These are phyloP conservation scores for Elasticomyces elasticus DNA, from an alignment of 495 filamentous ascomycete genomes.

Conservation along the genomic window DNA sequence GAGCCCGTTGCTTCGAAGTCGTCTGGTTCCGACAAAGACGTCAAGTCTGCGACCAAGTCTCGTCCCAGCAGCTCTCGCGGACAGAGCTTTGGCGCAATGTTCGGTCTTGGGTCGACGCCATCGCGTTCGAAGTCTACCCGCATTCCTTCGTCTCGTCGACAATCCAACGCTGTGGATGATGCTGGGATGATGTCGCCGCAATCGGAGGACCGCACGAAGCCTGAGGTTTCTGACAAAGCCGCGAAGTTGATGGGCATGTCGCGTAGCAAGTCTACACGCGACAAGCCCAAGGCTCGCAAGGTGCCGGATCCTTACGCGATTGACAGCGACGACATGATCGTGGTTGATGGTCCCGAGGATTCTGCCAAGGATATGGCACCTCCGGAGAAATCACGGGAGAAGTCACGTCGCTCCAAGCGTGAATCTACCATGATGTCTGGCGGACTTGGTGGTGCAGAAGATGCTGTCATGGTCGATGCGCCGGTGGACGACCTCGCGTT, in stretches of 20 bases:
- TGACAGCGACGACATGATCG: conserved; percentile 50
- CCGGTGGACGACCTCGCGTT: conserved; percentile 17
- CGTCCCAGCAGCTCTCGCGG: conserved; percentile 36
- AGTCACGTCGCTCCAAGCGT: conserved; percentile 16
- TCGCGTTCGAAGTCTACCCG: conserved; percentile 42
- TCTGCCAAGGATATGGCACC: conserved; percentile 16
- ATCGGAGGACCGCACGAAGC: conserved; percentile 37
- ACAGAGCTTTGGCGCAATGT: conserved; percentile 43
- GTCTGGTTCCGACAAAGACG: conserved; percentile 45
- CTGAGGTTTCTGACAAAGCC: conserved; percentile 44
- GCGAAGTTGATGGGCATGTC: conserved; percentile 50
- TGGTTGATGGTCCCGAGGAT: conserved; percentile 43
- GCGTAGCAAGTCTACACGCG: conserved; percentile 26
- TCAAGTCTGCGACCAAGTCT: conserved; percentile 29
- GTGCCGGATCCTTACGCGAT: conserved; percentile 50
- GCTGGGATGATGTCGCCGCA: conserved; percentile 45
- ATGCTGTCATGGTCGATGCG: conserved; percentile 23
- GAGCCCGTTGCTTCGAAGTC: conserved; percentile 43
- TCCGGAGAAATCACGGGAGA: conserved; percentile 6
- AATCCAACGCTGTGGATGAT: conserved; percentile 39
- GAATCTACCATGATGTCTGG: conserved; percentile 24
- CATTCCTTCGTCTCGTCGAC: conserved; percentile 33
- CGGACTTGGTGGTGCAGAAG: conserved; percentile 16
- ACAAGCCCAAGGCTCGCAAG: conserved; percentile 29
- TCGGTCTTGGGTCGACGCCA: conserved; percentile 34